Conservation (phyloP, 495 filamentous ascomycete genomes). For the Penicillium salamii region DNA sequence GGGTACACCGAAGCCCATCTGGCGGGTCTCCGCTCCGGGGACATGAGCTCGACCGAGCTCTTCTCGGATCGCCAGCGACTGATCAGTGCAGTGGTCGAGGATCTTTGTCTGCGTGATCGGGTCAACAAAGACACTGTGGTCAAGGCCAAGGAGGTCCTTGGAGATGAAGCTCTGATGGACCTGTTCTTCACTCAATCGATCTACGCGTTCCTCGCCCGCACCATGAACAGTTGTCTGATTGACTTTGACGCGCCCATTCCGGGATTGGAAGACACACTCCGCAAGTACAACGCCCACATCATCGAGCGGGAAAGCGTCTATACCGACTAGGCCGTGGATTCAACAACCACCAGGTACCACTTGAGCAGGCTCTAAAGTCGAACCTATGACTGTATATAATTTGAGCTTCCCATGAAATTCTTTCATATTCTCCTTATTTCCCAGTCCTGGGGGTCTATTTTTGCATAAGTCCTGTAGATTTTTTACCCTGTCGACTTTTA, state of each 20-base stretch:
- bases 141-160: not conserved
- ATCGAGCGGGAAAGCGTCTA: not conserved
- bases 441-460: too few relatives aligned
- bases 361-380: too few relatives aligned
- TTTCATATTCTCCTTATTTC: too few relatives aligned
- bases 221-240: conserved; percentile 1
- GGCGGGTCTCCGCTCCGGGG: not conserved
- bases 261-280: not conserved
- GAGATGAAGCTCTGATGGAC: not conserved
- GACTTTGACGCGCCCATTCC: not conserved
- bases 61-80: not conserved
- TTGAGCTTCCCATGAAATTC: too few relatives aligned
- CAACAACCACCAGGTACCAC: too few relatives aligned
- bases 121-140: not conserved
- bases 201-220: not conserved
- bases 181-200: not conserved
- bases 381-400: too few relatives aligned
- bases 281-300: not conserved
- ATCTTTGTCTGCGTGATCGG: not conserved
- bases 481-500: too few relatives aligned
- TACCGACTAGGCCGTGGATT: not conserved
- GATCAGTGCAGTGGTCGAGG: not conserved
- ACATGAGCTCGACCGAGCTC: conserved; percentile 1
- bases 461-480: too few relatives aligned
- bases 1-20: not conserved